Conservation (phyloP, 148 eudicot species). For the Chenopodium quinoa region DNA sequence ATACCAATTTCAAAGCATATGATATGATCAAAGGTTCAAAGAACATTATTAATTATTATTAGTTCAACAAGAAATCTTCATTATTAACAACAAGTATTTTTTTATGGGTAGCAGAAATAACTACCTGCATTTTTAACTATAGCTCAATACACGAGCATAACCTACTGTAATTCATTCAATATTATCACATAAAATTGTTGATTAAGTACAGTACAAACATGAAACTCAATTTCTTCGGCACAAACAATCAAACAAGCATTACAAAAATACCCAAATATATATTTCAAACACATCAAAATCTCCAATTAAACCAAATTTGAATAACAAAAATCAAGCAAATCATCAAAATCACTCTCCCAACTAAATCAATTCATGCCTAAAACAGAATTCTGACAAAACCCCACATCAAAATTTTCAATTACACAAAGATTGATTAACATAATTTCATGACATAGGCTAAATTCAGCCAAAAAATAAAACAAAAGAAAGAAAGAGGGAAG, state of each 20-base stretch:
- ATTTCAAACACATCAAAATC: too few relatives aligned
- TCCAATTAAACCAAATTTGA: too few relatives aligned
- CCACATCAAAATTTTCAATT: background rate
- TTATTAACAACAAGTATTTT: too few relatives aligned
- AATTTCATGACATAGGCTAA: background rate
- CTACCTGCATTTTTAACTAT: background rate
- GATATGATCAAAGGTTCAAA: too few relatives aligned
- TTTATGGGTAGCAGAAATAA: background rate
- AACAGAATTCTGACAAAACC: background rate
- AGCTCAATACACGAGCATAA: background rate
- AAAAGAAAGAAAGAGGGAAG: background rate
- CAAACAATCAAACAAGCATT: background rate
- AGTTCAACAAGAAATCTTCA: background rate
- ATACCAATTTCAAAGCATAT: background rate
- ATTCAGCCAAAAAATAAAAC: slow-evolving; percentile 1
- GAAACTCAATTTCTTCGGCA: background rate
- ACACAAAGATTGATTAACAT: background rate
- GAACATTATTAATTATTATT: background rate
- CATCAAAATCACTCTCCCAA: background rate
- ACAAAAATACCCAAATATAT: background rate
- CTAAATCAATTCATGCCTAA: background rate
- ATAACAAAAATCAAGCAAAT: background rate
- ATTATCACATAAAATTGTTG: too few relatives aligned
- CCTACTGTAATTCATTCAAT: background rate
- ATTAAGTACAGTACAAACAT: background rate